Base-by-base conservation (phyloP, 495 filamentous ascomycete genomes). In the Neurospora cerealis region DNA sequence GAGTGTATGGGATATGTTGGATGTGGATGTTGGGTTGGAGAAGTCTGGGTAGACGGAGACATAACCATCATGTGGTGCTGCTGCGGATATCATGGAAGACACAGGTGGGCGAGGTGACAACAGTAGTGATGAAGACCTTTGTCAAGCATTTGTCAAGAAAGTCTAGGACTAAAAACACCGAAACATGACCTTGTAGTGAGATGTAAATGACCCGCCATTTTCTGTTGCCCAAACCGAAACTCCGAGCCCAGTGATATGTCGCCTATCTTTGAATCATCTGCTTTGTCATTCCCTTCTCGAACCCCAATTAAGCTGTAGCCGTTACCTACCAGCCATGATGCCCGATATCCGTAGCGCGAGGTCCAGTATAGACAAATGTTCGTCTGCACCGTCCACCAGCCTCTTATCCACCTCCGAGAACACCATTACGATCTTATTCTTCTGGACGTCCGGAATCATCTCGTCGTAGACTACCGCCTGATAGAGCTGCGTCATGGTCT, bases 381-480 rank as follows among this genome's bases (percentile, higher is more conserved):
- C 96, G 79, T 99, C 96, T 4, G 93, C 91, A n/a, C 96, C 96
- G 81, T 99, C 96, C n/a, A 96, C 91, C 69, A 99, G 81, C 70
- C 96, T 88, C 86, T 97, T 98, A 77, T 99, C 96, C 70, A 94
- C 85, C 80, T 98, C 95, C 0, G 93, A 97, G 79, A 99, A 98
- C 32, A 93, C 86, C 76, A 91, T 87, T 36, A 94, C 91, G 74
- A 99, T 97, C 83, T 91, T 91, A 78, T 93, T 95, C 85, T 99
- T 99, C 77, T 96, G 91, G 13, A 88, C 83, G 78, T 97, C 93
- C 0, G 89, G 88, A 28, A 97, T 90, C 39, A 88, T 84, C 79
- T 99, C 96, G 77, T 96, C 92, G 81, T 90, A 94, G 7, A 99
- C 84, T 69, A 97, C 81, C 40, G 88, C 87, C 78, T 93, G 91